A percentile compares a stretch with the other conserved stretches of the same genome.
These are phyloP conservation scores for Hemisphaericaspora xylanilytica DNA, from an alignment of 1,139 yeast species.

Conservation along the genomic window DNA sequence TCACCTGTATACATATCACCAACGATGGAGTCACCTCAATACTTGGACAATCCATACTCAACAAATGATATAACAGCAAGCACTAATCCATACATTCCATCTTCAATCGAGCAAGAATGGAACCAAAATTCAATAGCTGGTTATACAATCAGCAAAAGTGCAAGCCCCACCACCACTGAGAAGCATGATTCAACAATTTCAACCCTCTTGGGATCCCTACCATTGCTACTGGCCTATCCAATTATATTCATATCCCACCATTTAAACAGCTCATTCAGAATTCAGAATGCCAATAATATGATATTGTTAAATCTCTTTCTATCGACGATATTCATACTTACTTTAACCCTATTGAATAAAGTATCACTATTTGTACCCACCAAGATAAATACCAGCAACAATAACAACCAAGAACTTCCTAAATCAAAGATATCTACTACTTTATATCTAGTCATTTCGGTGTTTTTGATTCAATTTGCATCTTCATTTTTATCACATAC, in stretches of 20 bases:
- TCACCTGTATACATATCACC: background rate
- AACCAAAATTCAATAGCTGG: too few species aligned
- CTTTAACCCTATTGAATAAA: background rate
- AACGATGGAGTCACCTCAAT: background rate
- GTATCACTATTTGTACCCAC: conserved; percentile 6
- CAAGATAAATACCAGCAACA: background rate
- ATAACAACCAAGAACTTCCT: background rate
- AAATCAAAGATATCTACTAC: conserved; percentile 5
- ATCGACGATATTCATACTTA: conserved; percentile 4
- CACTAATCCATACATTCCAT: background rate
- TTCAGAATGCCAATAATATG: conserved; percentile 1
- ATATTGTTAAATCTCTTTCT: conserved; percentile 9
- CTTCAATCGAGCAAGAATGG: background rate
- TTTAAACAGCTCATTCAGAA: conserved; percentile 7
- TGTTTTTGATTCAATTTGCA: conserved; percentile 14
- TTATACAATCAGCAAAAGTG: background rate
- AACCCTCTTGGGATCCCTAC: conserved; percentile 24
- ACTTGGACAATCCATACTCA: background rate
- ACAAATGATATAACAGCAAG: background rate
- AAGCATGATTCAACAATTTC: background rate
- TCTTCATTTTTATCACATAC: conserved; percentile 21
- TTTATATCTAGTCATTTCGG: conserved; percentile 4
- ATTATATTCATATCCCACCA: conserved; percentile 24
- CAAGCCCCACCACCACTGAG: background rate
- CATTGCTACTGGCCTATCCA: conserved; percentile 28